Percentiles rank a stretch among this genome's conserved stretches.
Conservation (phyloP, 129 eudicot species). For the Tagetes erecta region DNA sequence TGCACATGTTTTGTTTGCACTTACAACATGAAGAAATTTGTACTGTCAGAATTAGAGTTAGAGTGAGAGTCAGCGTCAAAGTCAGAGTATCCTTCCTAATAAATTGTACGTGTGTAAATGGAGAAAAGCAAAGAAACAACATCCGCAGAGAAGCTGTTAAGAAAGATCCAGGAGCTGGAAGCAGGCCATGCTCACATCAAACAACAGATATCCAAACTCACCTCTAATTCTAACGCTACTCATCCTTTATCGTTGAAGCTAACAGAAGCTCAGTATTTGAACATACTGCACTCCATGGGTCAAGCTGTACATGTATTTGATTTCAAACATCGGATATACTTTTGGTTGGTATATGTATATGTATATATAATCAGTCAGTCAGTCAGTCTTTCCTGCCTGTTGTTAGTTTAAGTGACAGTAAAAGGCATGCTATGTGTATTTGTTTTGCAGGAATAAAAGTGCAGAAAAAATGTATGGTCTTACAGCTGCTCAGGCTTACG, state of each 20-base stretch:
- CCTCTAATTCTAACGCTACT: not conserved
- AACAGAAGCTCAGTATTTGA: too few species aligned
- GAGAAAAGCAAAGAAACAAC: slow-evolving; percentile 30
- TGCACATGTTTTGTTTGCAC: too few species aligned
- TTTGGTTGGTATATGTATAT: slow-evolving; percentile 41
- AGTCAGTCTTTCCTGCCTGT: too few species aligned
- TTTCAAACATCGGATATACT: slow-evolving; percentile 40
- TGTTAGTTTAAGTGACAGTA: too few species aligned
- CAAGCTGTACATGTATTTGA: slow-evolving; percentile 63
- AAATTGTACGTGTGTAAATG: slow-evolving; percentile 2
- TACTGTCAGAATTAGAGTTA: too few species aligned
- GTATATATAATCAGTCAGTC: too few species aligned
- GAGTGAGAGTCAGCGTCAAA: too few species aligned
- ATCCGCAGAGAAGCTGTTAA: slow-evolving; percentile 68
- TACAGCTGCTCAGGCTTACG: slow-evolving; percentile 65
- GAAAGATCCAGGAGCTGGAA: slow-evolving; percentile 76
- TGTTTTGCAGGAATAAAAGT: slow-evolving; percentile 52
- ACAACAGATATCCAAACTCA: slow-evolving; percentile 58
- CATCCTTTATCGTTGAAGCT: not conserved
- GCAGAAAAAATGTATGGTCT: slow-evolving; percentile 74
- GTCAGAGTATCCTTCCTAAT: too few species aligned
- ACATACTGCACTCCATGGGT: slow-evolving; percentile 69
- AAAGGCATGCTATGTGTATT: too few species aligned
- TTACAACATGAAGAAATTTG: too few species aligned
- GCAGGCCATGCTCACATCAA: slow-evolving; percentile 54